Conservation (phyloP, 2,329 filamentous ascomycete species). For the Malbranchea cinnamomea region DNA sequence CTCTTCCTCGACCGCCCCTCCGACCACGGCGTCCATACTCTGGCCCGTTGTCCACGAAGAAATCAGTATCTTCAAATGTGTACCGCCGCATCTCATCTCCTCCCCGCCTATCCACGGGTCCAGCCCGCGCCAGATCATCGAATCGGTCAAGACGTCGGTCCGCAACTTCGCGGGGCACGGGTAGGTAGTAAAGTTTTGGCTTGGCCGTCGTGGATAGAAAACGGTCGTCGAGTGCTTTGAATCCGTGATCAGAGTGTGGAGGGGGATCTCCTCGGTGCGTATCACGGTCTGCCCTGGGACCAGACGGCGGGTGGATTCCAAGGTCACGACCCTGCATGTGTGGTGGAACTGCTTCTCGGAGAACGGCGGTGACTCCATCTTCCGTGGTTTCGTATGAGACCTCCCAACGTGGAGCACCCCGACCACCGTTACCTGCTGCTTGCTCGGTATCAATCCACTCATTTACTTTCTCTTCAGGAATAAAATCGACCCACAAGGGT, state of each 20-base stretch:
- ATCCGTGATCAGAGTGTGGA: constrained; percentile 23
- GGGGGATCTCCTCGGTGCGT: constrained; percentile 13
- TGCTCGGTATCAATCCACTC: constrained; percentile 63
- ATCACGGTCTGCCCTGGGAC: constrained; percentile 13
- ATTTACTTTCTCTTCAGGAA: constrained; percentile 57
- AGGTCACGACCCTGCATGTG: constrained; percentile 13
- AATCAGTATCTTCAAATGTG: constrained; percentile 52
- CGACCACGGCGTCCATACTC: constrained; percentile 39
- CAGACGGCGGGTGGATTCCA: constrained; percentile 15
- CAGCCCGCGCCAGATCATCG: constrained; percentile 27
- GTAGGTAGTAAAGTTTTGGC: constrained; percentile 50
- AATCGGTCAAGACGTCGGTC: constrained; percentile 49
- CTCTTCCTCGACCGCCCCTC: constrained; percentile 20
- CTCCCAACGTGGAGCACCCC: constrained; percentile 47
- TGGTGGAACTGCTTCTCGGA: constrained; percentile 33
- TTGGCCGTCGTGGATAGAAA: constrained; percentile 47
- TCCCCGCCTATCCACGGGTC: constrained; percentile 21
- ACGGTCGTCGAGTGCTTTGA: constrained; percentile 43
- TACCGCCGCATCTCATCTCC: constrained; percentile 51
- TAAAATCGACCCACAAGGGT: constrained; percentile 74
- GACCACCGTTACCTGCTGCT: constrained; percentile 28
- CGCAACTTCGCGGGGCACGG: constrained; percentile 50
- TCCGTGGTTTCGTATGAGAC: constrained; percentile 50
- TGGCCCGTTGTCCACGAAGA: constrained; percentile 56
- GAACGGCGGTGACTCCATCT: constrained; percentile 41